Base-by-base conservation (phyloP, 2,329 filamentous ascomycete species). In the Sporothrix variecibatus region DNA sequence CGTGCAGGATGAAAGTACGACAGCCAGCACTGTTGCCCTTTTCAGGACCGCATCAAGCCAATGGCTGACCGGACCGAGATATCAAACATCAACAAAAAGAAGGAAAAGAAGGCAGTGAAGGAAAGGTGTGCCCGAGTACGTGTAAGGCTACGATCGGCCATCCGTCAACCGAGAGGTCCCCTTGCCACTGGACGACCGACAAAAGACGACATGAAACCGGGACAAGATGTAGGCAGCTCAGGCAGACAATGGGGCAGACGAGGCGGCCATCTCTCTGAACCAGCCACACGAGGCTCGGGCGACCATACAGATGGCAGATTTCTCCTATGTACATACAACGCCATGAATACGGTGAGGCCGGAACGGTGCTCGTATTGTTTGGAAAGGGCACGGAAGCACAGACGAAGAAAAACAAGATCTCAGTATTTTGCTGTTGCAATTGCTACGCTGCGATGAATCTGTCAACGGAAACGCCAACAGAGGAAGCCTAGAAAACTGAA, bases 1-100 rank as follows among this genome's bases (percentile, higher is more conserved):
- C 38, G 69, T 62, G 53, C 53, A 71, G 53, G 53, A 60, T 38
- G 40, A 60, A 60, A 5, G 31, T 62, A 60, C 69, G 69, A 49
- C 49, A 34, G 15, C 15, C 23, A 9, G 34, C 11, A 38, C 23
- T 60, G 34, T 38, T 34, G 34, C 23, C 8, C 62, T 15, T n/a
- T 11, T 3, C 11, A 23, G 8, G 17, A 34, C 12, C 5, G 15
- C 62, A 17, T 23, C 9, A 67, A 12, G n/a, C 38, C n/a, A 46
- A 46, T 31, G 20, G 31, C 23, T 58, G n/a, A 11, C 26, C n/a
- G n/a, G 49, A 71, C 9, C 46, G n/a, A 46, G 15, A 46, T 20
- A 1, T 60, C 23, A 43, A 58, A 71, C 12, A n/a, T 17, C 8
- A 40, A 23, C 15, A 56, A 23, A 70, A 70, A 23, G 28, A 70